phyloP scores from a whole-genome alignment of 192 early-diverging fungal species.

The Coemansia erecta region DNA sequence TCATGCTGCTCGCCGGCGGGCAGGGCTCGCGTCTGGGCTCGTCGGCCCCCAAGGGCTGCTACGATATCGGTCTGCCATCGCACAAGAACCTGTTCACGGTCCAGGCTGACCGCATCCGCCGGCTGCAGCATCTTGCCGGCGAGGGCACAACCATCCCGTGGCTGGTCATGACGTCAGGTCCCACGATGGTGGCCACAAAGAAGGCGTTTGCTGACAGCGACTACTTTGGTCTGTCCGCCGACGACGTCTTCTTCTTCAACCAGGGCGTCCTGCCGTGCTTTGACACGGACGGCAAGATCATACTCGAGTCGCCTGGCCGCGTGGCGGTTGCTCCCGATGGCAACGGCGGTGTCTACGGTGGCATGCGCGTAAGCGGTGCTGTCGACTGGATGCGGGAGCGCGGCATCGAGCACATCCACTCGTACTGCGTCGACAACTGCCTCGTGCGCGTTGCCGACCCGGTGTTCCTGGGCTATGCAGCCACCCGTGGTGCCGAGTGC shows the following conservation, averaged over 20 bases:
- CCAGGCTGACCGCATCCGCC: slow-evolving; percentile 90
- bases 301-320: slow-evolving; percentile 76
- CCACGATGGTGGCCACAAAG: slow-evolving; percentile 79
- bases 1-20: slow-evolving; percentile 91
- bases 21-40: slow-evolving; percentile 85
- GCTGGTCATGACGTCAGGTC: slow-evolving; percentile 98
- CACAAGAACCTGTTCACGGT: slow-evolving; percentile 87
- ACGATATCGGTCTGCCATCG: slow-evolving; percentile 89
- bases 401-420: slow-evolving; percentile 86
- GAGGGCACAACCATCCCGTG: slow-evolving; percentile 77
- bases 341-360: slow-evolving; percentile 96
- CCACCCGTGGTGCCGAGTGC: slow-evolving; percentile 85
- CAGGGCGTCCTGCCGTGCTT: slow-evolving; percentile 95
- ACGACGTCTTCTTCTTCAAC: slow-evolving; percentile 94
- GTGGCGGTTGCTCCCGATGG: slow-evolving; percentile 86
- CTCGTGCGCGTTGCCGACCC: slow-evolving; percentile 96
- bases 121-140: slow-evolving; percentile 71
- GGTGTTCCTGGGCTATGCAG: slow-evolving; percentile 91
- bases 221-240: slow-evolving; percentile 83
- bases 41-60: slow-evolving; percentile 88
- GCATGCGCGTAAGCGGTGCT: slow-evolving; percentile 78
- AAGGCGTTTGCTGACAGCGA: slow-evolving; percentile 73
- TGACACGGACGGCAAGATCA: slow-evolving; percentile 86
- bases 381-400: slow-evolving; percentile 76
- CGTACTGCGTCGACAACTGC: slow-evolving; percentile 98